Evolutionary conservation across 1,284 basidiomycete species (phyloP), one percentile per base, ranked within the genome.

Genomic region (Pseudozyma sp.): DNA sequence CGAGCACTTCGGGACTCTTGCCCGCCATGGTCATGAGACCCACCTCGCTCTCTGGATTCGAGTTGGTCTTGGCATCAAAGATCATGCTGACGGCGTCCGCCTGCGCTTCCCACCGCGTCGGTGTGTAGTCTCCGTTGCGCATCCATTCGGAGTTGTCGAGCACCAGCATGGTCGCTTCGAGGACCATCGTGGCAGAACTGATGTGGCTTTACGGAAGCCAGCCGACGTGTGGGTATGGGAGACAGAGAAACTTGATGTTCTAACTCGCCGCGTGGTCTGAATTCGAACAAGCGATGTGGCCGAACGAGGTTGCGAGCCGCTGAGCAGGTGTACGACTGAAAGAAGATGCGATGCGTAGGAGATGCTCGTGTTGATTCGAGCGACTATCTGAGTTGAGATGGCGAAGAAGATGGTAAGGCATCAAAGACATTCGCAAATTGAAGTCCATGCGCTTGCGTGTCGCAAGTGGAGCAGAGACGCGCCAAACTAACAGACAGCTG

Each of bases 11-110:
- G 49, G 96, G 94, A 42, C 82, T 56, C 58, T 34, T 77, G 10
- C 86, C 90, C 30, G 94, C 96, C 92, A 97, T 96, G 42, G 94
- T 95, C 94, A 99, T 97, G 59, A 98, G 86, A 7, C 96, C 96
- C 55, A 97, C 94, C 14, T 94, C 94, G 86, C 93, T 97, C 87
- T 99, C 97, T 30, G 96, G 94, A 86, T 99, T 97, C 42, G 82
- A 79, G 85, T 94, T 91, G 72, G 92, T 92, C 89, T 99, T 99
- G 62, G 93, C 91, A 82, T 92, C 91, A 86, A 97, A 97, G 80
- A 98, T 89, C 61, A 91, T 90, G 70, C 90, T 94, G 68, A 95
- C 92, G 4, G 96, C 94, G 86, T 99, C 95, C 14, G 91, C 87
- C 86, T 98, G 96, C 0, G 95, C 93, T 56, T 92, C 91, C 85